Percentiles rank a stretch among this genome's conserved stretches.
These are phyloP conservation scores for Aurantiochytrium sp. DNA, from an alignment of 108 stramenopile species.

Conservation along the genomic window DNA sequence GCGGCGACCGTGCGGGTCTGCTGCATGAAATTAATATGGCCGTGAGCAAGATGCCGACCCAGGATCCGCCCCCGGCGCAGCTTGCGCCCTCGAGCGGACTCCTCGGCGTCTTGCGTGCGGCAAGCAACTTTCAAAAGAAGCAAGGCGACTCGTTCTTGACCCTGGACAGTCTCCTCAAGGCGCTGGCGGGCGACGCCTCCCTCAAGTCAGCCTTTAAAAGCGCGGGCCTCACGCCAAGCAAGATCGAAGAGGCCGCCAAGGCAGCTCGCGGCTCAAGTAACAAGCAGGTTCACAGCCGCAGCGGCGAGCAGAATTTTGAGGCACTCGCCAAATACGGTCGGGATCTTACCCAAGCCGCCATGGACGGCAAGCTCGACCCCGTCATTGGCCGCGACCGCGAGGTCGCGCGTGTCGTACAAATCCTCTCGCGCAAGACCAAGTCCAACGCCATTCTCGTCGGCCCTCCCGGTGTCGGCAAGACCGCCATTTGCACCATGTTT, in stretches of 20 bases:
- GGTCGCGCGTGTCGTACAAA: constrained; percentile 63
- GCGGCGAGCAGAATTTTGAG: constrained; percentile 77
- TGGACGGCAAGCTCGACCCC: constrained; percentile 86
- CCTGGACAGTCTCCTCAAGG: not conserved
- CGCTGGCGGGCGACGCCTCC: not conserved
- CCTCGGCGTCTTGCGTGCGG: not conserved
- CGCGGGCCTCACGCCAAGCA: not conserved
- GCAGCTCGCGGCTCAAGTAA: not conserved
- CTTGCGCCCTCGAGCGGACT: not conserved
- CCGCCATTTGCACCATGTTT: constrained; percentile 81
- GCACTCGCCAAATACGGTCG: constrained; percentile 85
- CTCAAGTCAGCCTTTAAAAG: constrained; percentile 1
- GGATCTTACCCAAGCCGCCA: constrained; percentile 84
- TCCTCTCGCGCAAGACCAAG: constrained; percentile 86
- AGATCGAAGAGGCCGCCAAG: not conserved
- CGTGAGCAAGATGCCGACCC: not conserved
- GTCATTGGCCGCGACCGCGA: constrained; percentile 86
- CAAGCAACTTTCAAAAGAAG: not conserved
- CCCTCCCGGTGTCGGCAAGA: constrained; percentile 91
- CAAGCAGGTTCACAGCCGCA: not conserved
- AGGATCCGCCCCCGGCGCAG: not conserved
- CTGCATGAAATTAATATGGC: not conserved
- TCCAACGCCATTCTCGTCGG: constrained; percentile 91
- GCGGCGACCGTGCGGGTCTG: not conserved
- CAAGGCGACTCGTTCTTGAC: not conserved